Conservation (phyloP, 495 filamentous ascomycete species). For the Penicillium simplicissimum region DNA sequence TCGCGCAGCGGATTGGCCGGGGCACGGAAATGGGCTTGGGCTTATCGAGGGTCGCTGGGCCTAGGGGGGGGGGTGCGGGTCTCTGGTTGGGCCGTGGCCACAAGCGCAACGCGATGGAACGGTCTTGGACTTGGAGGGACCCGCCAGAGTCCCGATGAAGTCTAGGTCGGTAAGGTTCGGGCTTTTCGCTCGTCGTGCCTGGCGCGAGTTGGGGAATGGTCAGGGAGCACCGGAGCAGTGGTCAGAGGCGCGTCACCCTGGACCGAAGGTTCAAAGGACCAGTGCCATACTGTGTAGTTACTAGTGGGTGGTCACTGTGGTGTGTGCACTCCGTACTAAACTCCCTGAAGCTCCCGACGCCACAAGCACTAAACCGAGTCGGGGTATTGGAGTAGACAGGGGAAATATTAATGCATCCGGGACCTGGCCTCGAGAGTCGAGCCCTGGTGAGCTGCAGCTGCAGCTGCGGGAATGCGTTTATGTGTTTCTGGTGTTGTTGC, state of each 20-base stretch:
- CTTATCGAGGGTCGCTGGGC: slow-evolving; percentile 30
- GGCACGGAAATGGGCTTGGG: slow-evolving; percentile 24
- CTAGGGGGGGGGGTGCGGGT: slow-evolving; percentile 13
- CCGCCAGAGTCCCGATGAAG: slow-evolving; percentile 16
- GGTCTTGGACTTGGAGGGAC: slow-evolving; percentile 16
- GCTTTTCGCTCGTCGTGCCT: slow-evolving; percentile 10
- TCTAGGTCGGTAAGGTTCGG: slow-evolving; percentile 5
- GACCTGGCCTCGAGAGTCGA: neutral
- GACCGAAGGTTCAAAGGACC: too few relatives aligned
- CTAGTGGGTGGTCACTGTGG: too few relatives aligned
- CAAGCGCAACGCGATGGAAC: slow-evolving; percentile 13
- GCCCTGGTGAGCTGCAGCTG: neutral
- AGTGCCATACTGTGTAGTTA: too few relatives aligned
- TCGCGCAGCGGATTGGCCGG: slow-evolving; percentile 23
- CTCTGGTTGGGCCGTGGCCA: slow-evolving; percentile 36
- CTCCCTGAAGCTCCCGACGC: neutral
- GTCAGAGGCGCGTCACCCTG: slow-evolving; percentile 23
- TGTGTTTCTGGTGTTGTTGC: neutral
- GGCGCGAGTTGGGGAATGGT: neutral
- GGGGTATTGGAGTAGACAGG: neutral
- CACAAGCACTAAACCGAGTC: neutral
- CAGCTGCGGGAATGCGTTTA: neutral
- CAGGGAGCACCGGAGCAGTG: slow-evolving; percentile 3
- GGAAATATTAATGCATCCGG: neutral
- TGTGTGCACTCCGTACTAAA: neutral